Conservation (phyloP, 441 rosid species). For the Cnidoscolus chayamansa region DNA sequence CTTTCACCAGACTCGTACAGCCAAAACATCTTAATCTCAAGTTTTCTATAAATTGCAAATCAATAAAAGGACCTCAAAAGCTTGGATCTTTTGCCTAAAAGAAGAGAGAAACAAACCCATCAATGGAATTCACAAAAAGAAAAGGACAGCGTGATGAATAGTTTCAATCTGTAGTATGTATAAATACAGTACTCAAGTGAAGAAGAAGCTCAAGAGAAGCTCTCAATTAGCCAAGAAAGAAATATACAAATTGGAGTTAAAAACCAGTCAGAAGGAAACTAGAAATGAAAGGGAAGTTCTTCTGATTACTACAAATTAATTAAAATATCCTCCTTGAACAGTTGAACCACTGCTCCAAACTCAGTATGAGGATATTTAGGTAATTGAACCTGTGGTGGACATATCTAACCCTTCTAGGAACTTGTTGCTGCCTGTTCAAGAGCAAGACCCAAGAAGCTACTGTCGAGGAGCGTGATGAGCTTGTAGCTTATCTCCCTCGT, state of each 20-base stretch:
- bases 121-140: background rate
- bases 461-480: constrained; percentile 41
- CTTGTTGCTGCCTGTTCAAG: constrained; percentile 59
- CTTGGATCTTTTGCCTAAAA: background rate
- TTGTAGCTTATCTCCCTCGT: constrained; percentile 8
- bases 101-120: background rate
- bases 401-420: constrained; percentile 43
- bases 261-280: background rate
- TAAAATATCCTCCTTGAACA: background rate
- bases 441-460: constrained; percentile 55
- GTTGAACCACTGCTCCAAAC: background rate
- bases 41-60: background rate
- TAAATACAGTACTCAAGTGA: background rate
- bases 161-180: background rate
- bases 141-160: background rate
- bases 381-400: constrained; percentile 34
- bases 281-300: no score
- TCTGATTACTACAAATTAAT: background rate
- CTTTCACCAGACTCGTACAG: background rate
- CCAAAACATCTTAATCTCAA: background rate
- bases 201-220: background rate
- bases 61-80: background rate
- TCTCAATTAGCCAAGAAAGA: background rate
- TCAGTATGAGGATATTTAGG: constrained; percentile 28
- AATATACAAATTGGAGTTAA: background rate